Base-by-base conservation (phyloP, 768 basidiomycete genomes). In the Pisolithus tinctorius region DNA sequence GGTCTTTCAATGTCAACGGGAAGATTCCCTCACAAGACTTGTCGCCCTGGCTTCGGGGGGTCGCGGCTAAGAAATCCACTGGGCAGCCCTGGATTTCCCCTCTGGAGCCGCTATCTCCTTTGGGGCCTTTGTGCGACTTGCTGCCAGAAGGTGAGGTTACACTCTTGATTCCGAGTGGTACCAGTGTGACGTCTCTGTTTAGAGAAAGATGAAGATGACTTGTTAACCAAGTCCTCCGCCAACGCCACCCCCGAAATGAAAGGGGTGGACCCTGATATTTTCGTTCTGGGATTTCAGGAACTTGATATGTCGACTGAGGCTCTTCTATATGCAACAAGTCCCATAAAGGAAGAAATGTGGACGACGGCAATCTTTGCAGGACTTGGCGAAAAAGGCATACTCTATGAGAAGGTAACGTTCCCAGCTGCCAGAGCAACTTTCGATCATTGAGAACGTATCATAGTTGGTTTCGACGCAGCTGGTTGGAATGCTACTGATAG, bases 1-100 rank as follows among this genome's bases (percentile, higher is more conserved):
- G 89, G 20, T 88, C 86, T 0, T 93, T 92, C 71, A 93, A 93
- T 58, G 88, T 92, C 43, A 89, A 90, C 58, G 88, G 87, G 1
- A 83, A 82, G 59, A 57, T 78, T 36, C 86, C 90, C 1, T 81
- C 83, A 2, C 83, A 86, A 55, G 85, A 88, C 60, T 67, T 92
- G 8, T 78, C 79, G 4, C 64, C 76, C 3, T 91, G 88, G 87
- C 59, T 88, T 29, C 69, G 77, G 40, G 64, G 70, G 7, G 25
- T 36, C 6, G 48, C 27, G 43, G 31, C 46, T 11, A 30, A 48
- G 27, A n/a, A 31, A 6, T 45, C 48, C 11, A 13, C 3, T 0
- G 56, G 54, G 27, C n/a, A 53, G 17, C 55, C 56, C 42, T 64
- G 55, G 47, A 66, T 71, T 36, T 71, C 74, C 29, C 70, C 70